Evolutionary conservation across 225 moss, liverwort and hornwort species (phyloP).

Genomic region (Bryoerythrophyllum caledonicum): DNA sequence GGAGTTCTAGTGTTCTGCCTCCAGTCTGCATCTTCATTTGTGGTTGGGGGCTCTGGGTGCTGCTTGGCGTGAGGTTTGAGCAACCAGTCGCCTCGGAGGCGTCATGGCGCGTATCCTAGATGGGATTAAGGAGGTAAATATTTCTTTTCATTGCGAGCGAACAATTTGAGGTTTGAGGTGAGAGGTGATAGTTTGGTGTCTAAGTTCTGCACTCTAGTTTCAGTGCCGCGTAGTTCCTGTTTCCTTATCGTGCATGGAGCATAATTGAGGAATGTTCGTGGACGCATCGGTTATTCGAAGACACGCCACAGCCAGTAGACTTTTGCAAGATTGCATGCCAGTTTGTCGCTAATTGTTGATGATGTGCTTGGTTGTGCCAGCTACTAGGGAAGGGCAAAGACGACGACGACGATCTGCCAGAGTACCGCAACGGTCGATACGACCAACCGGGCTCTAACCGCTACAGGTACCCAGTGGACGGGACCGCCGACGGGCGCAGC

Average conservation of each 20-base stretch:
- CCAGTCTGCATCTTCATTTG: background rate
- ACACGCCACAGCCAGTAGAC: background rate
- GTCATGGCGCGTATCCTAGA: constrained; percentile 31
- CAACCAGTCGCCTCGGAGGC: constrained; percentile 10
- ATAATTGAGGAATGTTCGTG: background rate
- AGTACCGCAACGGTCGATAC: constrained; percentile 12
- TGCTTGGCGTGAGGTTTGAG: background rate
- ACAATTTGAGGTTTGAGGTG: too few species aligned
- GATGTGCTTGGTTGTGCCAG: constrained; percentile 29
- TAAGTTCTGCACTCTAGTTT: background rate
- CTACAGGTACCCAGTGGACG: background rate
- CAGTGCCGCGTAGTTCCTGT: background rate
- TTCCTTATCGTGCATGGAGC: background rate
- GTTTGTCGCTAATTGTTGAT: background rate
- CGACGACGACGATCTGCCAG: constrained; percentile 25
- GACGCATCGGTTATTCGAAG: background rate
- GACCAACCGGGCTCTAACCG: constrained; percentile 29
- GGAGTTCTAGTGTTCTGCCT: background rate
- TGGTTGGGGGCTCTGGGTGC: background rate
- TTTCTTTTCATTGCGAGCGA: background rate
- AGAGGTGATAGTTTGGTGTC: background rate
- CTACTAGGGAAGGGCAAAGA: constrained; percentile 32
- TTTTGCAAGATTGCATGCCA: too few species aligned
- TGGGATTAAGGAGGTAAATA: background rate
- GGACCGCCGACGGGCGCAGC: background rate